Conservation (phyloP, 2,329 filamentous ascomycete species). For the Epichloe sibirici region DNA sequence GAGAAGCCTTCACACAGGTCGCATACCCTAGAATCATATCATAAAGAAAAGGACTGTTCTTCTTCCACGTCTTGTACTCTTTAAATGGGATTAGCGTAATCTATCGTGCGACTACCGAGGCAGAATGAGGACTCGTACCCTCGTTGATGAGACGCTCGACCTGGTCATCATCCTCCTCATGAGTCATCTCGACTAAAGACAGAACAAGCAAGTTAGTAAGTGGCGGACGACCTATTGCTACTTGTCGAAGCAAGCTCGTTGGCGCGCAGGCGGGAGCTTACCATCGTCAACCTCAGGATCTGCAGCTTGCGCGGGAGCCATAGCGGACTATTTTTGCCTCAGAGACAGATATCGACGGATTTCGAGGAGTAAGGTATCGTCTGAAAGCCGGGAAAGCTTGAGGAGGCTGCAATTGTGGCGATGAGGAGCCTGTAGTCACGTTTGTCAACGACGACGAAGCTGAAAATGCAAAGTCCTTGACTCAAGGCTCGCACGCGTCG, state of each 20-base stretch:
- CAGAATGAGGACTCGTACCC: slow-evolving; percentile 33
- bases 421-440: slow-evolving; percentile 9
- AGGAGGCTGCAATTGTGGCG: background rate
- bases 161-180: slow-evolving; percentile 59
- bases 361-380: background rate
- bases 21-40: slow-evolving; percentile 79
- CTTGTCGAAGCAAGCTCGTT: background rate
- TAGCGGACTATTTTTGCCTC: slow-evolving; percentile 7
- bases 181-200: slow-evolving; percentile 25
- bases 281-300: slow-evolving; percentile 27
- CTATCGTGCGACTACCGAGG: background rate
- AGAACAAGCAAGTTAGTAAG: slow-evolving; percentile 5
- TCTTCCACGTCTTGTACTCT: slow-evolving; percentile 99
- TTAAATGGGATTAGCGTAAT: background rate
- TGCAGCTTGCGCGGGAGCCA: slow-evolving; percentile 24
- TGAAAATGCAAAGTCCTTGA: slow-evolving; percentile 1
- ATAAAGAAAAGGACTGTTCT: slow-evolving; percentile 96
- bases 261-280: slow-evolving; percentile 10
- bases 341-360: background rate
- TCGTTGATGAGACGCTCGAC: slow-evolving; percentile 91
- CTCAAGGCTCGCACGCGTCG: slow-evolving; percentile 19
- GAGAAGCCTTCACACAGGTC: background rate
- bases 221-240: background rate
- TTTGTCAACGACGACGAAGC: slow-evolving; percentile 14
- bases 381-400: background rate